Base-by-base conservation (phyloP, 2,329 filamentous ascomycete species). In the Leptographium procerum region DNA sequence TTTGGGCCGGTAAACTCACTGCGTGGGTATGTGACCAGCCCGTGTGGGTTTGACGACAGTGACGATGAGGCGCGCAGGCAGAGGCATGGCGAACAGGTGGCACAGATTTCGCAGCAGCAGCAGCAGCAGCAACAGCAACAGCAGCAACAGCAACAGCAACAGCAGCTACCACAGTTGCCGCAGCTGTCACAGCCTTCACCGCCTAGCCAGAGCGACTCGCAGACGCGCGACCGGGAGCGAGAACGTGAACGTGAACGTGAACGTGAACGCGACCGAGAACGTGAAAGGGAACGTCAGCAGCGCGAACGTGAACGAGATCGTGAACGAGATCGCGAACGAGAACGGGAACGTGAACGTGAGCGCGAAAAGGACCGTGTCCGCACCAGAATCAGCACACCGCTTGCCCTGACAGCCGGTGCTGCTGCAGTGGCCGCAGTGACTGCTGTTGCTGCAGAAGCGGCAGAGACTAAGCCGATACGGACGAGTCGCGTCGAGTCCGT, bases 1-100 rank as follows among this genome's bases (percentile, higher is more conserved):
- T 85, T 84, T 66, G 82, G 81, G 4, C 82, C 80, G 16, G 70
- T 77, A 57, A 86, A 84, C 67, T 85, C 81, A n/a, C 74, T 84
- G 33, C 77, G 74, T 61, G 83, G 77, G 36, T 72, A 75, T 70
- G 74, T 81, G 65, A 79, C 74, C 66, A 77, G 73, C 24, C 81
- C 81, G 10, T 82, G 79, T 62, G 81, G 81, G 14, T 83, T 81
- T 61, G 73, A 75, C 13, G 72, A 75, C 57, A 71, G 70, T 52
- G 69, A 66, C 61, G 67, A 65, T 59, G 69, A 57, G 58, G 64
- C 24, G 1, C 31, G 33, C 14, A 16, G 36, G 9, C 47, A 26
- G 13, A 16, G 19, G 19, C n/a, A 43, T n/a, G 19, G 16, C 4
- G 40, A 43, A 8, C 40, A 43, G 19, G 19, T 16, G 16, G 16